These are phyloP conservation scores for Tricharina praecox DNA, from an alignment of 495 filamentous ascomycete genomes.

Conservation along the genomic window DNA sequence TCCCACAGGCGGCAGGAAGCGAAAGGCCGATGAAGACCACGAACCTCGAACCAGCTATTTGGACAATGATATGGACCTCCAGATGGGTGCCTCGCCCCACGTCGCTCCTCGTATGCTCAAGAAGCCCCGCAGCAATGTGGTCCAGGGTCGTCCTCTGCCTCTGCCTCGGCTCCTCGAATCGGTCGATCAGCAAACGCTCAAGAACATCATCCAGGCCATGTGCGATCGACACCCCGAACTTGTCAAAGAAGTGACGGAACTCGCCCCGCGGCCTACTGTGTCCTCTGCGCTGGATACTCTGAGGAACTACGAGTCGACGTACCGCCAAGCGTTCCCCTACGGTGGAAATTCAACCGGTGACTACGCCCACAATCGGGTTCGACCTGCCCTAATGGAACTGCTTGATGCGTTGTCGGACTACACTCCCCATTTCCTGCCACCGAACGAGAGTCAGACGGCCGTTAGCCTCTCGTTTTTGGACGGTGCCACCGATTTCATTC, in stretches of 20 bases:
- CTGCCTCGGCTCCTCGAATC: conserved; percentile 81
- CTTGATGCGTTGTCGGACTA: conserved; percentile 84
- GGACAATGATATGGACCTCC: conserved; percentile 18
- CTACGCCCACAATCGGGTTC: conserved; percentile 87
- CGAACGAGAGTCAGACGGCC: conserved; percentile 64
- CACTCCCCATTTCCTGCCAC: conserved; percentile 86
- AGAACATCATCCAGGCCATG: conserved; percentile 66
- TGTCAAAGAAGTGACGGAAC: conserved; percentile 62
- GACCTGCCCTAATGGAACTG: conserved; percentile 58
- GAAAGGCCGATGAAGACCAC: conserved; percentile 24
- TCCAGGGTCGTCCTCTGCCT: conserved; percentile 60
- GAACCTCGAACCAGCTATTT: conserved; percentile 16
- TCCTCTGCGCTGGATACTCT: conserved; percentile 63
- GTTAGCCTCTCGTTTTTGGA: conserved; percentile 73
- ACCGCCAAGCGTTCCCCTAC: conserved; percentile 71
- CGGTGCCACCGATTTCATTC: conserved; percentile 73
- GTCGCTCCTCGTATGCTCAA: conserved; percentile 13
- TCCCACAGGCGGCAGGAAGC: conserved; percentile 18
- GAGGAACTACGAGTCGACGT: conserved; percentile 56
- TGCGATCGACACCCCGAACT: conserved; percentile 76
- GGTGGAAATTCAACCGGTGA: conserved; percentile 69
- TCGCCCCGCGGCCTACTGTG: conserved; percentile 70
- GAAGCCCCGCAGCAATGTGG: conserved; percentile 33
- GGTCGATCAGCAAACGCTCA: conserved; percentile 62
- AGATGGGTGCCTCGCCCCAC: conserved; percentile 16